phyloP scores from a whole-genome alignment of 805 yeast genomes.

The Geotrichum ghanense region DNA sequence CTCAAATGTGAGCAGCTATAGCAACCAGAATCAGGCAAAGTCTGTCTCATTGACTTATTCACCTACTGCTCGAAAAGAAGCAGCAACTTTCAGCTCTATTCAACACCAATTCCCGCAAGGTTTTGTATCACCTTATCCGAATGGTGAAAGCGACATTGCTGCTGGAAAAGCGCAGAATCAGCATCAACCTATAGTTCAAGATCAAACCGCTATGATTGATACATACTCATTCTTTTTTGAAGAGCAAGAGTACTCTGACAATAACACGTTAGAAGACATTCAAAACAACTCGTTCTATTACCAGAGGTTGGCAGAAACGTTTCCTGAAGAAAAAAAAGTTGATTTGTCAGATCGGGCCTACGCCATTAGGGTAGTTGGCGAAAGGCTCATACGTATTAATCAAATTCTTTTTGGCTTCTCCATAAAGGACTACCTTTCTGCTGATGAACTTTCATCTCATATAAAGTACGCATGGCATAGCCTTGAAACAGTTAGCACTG shows the following conservation, averaged over 20 bases:
- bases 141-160: too few species aligned
- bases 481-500: slow-evolving; percentile 13
- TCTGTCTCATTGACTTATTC: too few species aligned
- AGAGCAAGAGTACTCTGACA: background rate
- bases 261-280: background rate
- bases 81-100: too few species aligned
- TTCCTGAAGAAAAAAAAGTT: background rate
- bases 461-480: slow-evolving; percentile 17
- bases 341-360: background rate
- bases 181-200: too few species aligned
- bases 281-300: background rate
- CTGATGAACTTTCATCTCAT: slow-evolving; percentile 10
- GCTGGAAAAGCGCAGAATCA: too few species aligned
- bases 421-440: background rate
- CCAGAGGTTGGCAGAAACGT: background rate
- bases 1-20: too few species aligned
- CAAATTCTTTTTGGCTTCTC: background rate
- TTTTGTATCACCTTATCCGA: too few species aligned
- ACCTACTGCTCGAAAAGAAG: too few species aligned
- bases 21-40: too few species aligned
- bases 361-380: slow-evolving; percentile 4
- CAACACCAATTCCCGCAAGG: too few species aligned
- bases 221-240: background rate
- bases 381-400: background rate
- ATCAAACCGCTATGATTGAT: background rate